Evolutionary conservation across 2,329 filamentous ascomycete species (phyloP).

Genomic region (Penicillium sp.): DNA sequence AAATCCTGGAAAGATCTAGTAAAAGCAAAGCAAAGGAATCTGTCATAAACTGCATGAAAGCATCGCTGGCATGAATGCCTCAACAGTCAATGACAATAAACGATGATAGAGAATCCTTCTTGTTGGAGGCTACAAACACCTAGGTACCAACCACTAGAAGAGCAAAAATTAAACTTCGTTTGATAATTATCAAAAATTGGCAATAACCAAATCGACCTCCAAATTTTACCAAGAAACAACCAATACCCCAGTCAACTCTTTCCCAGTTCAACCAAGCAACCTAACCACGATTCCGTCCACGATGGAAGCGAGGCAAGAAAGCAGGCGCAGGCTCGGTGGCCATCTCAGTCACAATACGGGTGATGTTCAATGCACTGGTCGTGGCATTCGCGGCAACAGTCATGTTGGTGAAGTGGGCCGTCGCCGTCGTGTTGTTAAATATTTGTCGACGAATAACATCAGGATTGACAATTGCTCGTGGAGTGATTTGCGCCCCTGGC

Average conservation of each 20-base stretch:
- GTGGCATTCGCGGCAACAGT: neutral
- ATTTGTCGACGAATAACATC: conserved; percentile 1
- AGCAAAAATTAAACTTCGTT: neutral
- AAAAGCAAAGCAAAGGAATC: no score
- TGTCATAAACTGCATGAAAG: no score
- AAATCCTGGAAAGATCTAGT: no score
- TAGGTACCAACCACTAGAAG: no score
- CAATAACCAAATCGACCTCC: neutral
- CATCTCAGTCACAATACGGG: neutral
- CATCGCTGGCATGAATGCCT: no score
- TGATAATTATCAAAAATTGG: neutral
- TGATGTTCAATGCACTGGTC: neutral
- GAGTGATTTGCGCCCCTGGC: neutral
- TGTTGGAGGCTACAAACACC: no score
- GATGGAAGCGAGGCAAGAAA: conserved; percentile 6
- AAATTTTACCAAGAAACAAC: neutral
- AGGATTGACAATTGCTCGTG: neutral
- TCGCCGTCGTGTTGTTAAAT: neutral
- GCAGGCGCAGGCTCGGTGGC: neutral
- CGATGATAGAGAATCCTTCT: no score
- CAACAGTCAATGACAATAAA: no score
- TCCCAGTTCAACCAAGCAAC: neutral
- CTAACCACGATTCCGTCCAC: conserved; percentile 3
- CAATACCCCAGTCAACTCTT: neutral
- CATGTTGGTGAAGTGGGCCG: neutral